Evolutionary conservation across 805 yeast genomes (phyloP).

Genomic region (Candida golubevii): DNA sequence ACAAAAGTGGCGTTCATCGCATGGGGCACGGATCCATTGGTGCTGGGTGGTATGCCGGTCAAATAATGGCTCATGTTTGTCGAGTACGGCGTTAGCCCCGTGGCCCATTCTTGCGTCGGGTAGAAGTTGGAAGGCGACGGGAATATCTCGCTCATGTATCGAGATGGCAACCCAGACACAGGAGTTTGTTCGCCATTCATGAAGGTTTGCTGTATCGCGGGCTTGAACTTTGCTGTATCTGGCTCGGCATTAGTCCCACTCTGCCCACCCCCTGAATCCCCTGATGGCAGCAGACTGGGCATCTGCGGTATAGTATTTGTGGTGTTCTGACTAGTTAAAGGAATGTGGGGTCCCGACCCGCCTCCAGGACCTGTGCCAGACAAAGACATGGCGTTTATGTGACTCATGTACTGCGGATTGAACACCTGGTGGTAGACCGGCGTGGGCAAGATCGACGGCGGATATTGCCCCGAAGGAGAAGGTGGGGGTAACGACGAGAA

Average conservation of each 20-base stretch:
- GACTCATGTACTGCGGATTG: slow-evolving; percentile 21
- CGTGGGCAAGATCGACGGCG: slow-evolving; percentile 24
- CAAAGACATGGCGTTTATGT: slow-evolving; percentile 3
- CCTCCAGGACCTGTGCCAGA: slow-evolving; percentile 1
- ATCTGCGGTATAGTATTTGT: slow-evolving; percentile 1
- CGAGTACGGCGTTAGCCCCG: slow-evolving; percentile 37
- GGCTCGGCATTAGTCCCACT: slow-evolving; percentile 2
- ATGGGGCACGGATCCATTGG: slow-evolving; percentile 17
- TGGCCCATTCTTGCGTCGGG: slow-evolving; percentile 46
- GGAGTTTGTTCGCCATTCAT: slow-evolving; percentile 61
- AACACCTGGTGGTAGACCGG: slow-evolving; percentile 33
- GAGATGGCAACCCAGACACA: slow-evolving; percentile 63
- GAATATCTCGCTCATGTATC: slow-evolving; percentile 67
- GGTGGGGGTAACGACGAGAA: slow-evolving; percentile 31
- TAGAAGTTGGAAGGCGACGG: slow-evolving; percentile 81
- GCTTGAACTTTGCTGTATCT: slow-evolving; percentile 13
- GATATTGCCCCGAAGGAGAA: slow-evolving; percentile 20
- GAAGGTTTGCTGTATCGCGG: slow-evolving; percentile 16
- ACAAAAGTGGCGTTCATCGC: slow-evolving; percentile 11
- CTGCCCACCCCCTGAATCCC: slow-evolving; percentile 1
- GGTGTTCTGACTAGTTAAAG: background rate
- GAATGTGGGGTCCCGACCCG: background rate
- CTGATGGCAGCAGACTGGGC: slow-evolving; percentile 3
- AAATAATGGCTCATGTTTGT: slow-evolving; percentile 35
- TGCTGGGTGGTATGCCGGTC: slow-evolving; percentile 30